These are phyloP conservation scores for Allomyces javanicus DNA, from an alignment of 192 early-diverging fungal species.

Conservation along the genomic window DNA sequence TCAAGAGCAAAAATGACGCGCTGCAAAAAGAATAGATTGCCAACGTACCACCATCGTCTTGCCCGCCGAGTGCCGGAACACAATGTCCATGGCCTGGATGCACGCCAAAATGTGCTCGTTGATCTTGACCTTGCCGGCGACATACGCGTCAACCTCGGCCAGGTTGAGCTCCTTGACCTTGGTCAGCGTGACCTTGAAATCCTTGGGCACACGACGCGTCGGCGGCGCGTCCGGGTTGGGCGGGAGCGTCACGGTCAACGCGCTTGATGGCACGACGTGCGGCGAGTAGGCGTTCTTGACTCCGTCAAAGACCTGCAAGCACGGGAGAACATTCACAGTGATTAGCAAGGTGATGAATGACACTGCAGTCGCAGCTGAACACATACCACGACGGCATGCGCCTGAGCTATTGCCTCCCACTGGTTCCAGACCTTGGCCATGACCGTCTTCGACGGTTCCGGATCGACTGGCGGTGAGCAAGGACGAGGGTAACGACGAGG, in stretches of 20 bases:
- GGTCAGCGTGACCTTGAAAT: constrained; percentile 46
- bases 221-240: constrained; percentile 3
- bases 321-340: background rate
- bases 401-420: constrained; percentile 18
- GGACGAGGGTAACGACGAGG: too few relatives aligned
- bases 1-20: too few relatives aligned
- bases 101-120: constrained; percentile 14
- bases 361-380: background rate
- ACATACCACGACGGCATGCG: background rate
- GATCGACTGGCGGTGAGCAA: background rate
- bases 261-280: constrained; percentile 22
- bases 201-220: constrained; percentile 17
- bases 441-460: constrained; percentile 1
- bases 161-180: constrained; percentile 35
- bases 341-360: background rate
- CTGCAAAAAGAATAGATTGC: too few relatives aligned
- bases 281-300: constrained; percentile 51
- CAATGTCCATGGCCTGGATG: constrained; percentile 55
- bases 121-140: constrained; percentile 6
- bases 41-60: constrained; percentile 27
- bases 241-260: constrained; percentile 26
- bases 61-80: constrained; percentile 65
- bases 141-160: constrained; percentile 7
- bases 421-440: constrained; percentile 2
- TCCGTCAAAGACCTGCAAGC: constrained; percentile 50